Conservation (phyloP, 805 yeast species). For the Helenozyma rhizophorensis region DNA sequence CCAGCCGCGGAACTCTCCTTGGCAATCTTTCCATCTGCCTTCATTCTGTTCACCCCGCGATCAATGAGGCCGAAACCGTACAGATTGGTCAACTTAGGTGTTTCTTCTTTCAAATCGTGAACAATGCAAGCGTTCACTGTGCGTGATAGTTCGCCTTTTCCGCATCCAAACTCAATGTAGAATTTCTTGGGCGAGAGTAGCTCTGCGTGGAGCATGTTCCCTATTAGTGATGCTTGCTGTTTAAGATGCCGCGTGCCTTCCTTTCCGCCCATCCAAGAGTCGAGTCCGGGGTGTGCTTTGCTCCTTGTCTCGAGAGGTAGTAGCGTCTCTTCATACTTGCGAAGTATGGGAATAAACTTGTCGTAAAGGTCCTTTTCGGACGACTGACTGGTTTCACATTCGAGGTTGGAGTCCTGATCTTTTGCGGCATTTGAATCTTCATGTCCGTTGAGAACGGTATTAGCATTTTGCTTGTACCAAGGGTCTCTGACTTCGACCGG, state of each 20-base stretch:
- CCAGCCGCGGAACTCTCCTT: slow-evolving; percentile 42
- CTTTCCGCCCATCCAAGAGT: slow-evolving; percentile 43
- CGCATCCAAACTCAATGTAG: slow-evolving; percentile 85
- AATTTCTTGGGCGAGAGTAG: slow-evolving; percentile 34
- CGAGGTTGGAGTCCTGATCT: background rate
- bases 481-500: slow-evolving; percentile 31
- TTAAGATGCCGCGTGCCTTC: slow-evolving; percentile 68
- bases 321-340: slow-evolving; percentile 6
- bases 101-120: slow-evolving; percentile 12
- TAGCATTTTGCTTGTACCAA: slow-evolving; percentile 52
- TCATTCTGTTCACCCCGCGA: slow-evolving; percentile 72
- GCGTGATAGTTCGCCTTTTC: slow-evolving; percentile 78
- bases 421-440: background rate
- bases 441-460: slow-evolving; percentile 23
- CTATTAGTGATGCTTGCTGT: slow-evolving; percentile 79
- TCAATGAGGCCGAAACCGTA: slow-evolving; percentile 63
- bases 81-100: background rate
- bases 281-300: slow-evolving; percentile 27
- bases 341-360: slow-evolving; percentile 18
- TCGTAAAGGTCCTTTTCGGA: slow-evolving; percentile 2
- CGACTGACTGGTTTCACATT: slow-evolving; percentile 1
- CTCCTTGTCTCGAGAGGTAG: slow-evolving; percentile 15
- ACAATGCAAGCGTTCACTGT: slow-evolving; percentile 44
- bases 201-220: slow-evolving; percentile 46
- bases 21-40: slow-evolving; percentile 64